phyloP scores from a whole-genome alignment of 495 filamentous ascomycete genomes.

The Cladorrhinum samala region DNA sequence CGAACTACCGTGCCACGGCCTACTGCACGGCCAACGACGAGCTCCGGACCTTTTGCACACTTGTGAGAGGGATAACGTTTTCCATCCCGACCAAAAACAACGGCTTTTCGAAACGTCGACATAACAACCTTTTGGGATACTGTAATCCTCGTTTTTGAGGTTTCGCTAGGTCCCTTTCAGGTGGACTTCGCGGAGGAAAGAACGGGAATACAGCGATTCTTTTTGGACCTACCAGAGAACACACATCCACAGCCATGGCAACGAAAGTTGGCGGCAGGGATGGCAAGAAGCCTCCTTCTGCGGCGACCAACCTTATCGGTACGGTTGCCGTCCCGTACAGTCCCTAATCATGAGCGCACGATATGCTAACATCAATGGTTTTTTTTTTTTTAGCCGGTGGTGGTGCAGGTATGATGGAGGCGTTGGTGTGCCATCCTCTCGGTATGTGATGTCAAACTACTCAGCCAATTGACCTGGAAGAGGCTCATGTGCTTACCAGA shows the following conservation, averaged over 20 bases:
- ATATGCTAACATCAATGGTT: constrained; percentile 12
- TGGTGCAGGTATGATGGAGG: constrained; percentile 99
- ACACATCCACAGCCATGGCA: constrained; percentile 28
- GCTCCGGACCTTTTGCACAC: not conserved
- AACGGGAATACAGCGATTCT: not conserved
- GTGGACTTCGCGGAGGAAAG: not conserved
- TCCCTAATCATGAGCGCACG: not conserved
- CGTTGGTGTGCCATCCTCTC: constrained; percentile 91
- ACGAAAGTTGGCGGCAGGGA: constrained; percentile 47
- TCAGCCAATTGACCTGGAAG: not conserved
- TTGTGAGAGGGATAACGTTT: constrained; percentile 4
- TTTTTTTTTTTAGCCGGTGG: constrained; percentile 66
- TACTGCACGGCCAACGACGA: not conserved
- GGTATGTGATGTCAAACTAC: constrained; percentile 48
- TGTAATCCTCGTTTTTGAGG: not conserved
- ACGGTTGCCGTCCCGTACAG: constrained; percentile 21
- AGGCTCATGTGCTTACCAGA: not conserved
- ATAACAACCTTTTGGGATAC: not conserved
- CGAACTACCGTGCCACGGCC: not conserved
- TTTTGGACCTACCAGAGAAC: not conserved
- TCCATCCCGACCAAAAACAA: constrained; percentile 5
- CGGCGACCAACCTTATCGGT: constrained; percentile 93
- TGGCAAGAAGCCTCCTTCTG: constrained; percentile 73
- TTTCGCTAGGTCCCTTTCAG: not conserved
- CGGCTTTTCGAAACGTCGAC: constrained; percentile 4